phyloP scores from a whole-genome alignment of 768 basidiomycete genomes.

The Auricularia cornea region DNA sequence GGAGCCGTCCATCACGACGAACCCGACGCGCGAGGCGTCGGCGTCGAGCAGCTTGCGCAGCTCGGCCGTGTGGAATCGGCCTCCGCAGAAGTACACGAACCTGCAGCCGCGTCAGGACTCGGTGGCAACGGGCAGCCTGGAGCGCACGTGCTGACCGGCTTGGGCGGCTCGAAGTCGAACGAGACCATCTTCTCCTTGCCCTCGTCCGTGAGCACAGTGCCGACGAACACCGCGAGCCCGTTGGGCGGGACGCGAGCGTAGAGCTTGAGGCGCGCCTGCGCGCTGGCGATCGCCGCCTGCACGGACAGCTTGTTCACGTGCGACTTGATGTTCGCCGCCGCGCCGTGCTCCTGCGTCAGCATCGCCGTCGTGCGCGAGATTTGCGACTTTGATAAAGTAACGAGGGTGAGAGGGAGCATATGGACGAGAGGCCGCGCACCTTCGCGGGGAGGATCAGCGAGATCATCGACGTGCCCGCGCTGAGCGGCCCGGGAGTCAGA shows the following conservation, averaged over 20 bases:
- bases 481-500: slow-evolving; percentile 17
- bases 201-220: slow-evolving; percentile 95
- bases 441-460: slow-evolving; percentile 94
- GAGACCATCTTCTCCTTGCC: slow-evolving; percentile 99
- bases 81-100: slow-evolving; percentile 97
- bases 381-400: slow-evolving; percentile 42
- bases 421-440: slow-evolving; percentile 32
- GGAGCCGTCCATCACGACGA: slow-evolving; percentile 99
- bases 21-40: slow-evolving; percentile 95
- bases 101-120: slow-evolving; percentile 28
- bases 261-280: slow-evolving; percentile 93
- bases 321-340: slow-evolving; percentile 99
- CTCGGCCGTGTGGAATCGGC: slow-evolving; percentile 98
- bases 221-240: slow-evolving; percentile 94
- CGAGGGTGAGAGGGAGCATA: neutral
- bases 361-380: slow-evolving; percentile 89
- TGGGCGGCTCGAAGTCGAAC: slow-evolving; percentile 97
- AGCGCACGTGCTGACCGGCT: slow-evolving; percentile 94
- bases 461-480: slow-evolving; percentile 98
- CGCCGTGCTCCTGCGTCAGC: slow-evolving; percentile 97
- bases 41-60: slow-evolving; percentile 94
- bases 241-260: slow-evolving; percentile 96
- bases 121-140: neutral
- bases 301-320: slow-evolving; percentile 97
- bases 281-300: slow-evolving; percentile 94